phyloP scores from a whole-genome alignment of 805 yeast genomes.

The Priceomyces haplophilus region DNA sequence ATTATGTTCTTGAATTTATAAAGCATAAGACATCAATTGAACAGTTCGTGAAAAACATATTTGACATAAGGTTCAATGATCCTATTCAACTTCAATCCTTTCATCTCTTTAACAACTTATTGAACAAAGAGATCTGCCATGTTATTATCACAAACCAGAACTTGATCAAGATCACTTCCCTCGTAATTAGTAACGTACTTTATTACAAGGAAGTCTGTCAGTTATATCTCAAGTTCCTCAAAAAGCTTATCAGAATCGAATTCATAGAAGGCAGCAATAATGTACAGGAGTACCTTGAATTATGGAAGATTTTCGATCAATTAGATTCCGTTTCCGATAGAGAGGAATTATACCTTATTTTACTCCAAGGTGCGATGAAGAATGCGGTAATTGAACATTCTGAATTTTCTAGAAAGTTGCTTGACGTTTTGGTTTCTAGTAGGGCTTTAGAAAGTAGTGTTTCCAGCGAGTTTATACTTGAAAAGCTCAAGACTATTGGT shows the following conservation, averaged over 20 bases:
- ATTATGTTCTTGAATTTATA: constrained; percentile 7
- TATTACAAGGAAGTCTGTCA: constrained; percentile 34
- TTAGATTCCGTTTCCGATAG: constrained; percentile 7
- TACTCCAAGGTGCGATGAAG: constrained; percentile 18
- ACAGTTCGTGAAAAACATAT: constrained; percentile 19
- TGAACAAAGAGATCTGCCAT: constrained; percentile 15
- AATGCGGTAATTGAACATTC: not conserved
- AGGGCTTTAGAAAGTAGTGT: not conserved
- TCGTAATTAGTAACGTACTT: constrained; percentile 30
- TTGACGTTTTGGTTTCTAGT: constrained; percentile 1
- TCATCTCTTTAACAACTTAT: constrained; percentile 32
- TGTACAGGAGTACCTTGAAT: constrained; percentile 2
- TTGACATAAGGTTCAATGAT: constrained; percentile 23
- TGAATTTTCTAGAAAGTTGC: not conserved
- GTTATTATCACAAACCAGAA: constrained; percentile 13
- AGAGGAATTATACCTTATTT: constrained; percentile 20
- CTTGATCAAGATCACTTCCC: constrained; percentile 20
- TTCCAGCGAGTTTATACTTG: constrained; percentile 7
- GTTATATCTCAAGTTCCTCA: constrained; percentile 27
- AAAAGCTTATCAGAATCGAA: constrained; percentile 22
- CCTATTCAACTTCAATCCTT: constrained; percentile 36
- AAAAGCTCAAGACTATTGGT: constrained; percentile 20
- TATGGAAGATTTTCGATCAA: constrained; percentile 12
- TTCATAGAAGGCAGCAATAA: constrained; percentile 7
- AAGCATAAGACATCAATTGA: constrained; percentile 6